Evolutionary conservation across 2,329 filamentous ascomycete genomes (phyloP), one percentile per base, ranked within the genome.

Genomic region (Hymenoscyphus repandus): DNA sequence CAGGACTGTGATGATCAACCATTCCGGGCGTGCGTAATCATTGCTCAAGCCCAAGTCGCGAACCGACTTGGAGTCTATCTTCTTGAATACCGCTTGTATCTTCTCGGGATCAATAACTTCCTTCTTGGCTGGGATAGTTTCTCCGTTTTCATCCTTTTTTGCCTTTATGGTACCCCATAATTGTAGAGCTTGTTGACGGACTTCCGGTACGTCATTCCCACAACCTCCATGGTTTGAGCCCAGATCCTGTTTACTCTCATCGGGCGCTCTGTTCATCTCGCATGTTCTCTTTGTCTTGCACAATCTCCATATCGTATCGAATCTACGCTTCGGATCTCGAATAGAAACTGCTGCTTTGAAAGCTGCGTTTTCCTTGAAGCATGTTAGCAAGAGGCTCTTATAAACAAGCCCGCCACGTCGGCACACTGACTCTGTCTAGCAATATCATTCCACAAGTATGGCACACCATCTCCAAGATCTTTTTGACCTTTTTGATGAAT

Each of bases 401-500:
- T 42, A 66, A 67, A 71, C 70, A 64, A 72, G 78, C 72, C 73
- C 77, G 70, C 74, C 72, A 68, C 66, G 69, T 75, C 77, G 77
- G 75, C 76, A 78, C 76, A 95, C 92, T 90, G 85, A 97, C 92
- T 85, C 90, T 88, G 81, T 97, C 91, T 74, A 90, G 86, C 78
- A 96, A 82, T 68, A 97, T 89, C 78, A 93, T 95, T 74, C 91
- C 92, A 79, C 95, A 99, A 72, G 95, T 96, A 75, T 96, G 91
- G 80, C 95, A 99, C 71, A 99, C 91, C 63, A 91, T 93, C 79
- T 99, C 95, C 70, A 99, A 78, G 64, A 99, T 83, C 78, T 97
- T 99, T 79, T 99, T 99, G 73, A 96, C 91, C 77, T 97, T 97
- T 71, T 89, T 95, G 74, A 99, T 87, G 73, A 96, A 99, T 65